These are phyloP conservation scores for Lipomyces mesembrius DNA, from an alignment of 805 yeast species.

Conservation along the genomic window DNA sequence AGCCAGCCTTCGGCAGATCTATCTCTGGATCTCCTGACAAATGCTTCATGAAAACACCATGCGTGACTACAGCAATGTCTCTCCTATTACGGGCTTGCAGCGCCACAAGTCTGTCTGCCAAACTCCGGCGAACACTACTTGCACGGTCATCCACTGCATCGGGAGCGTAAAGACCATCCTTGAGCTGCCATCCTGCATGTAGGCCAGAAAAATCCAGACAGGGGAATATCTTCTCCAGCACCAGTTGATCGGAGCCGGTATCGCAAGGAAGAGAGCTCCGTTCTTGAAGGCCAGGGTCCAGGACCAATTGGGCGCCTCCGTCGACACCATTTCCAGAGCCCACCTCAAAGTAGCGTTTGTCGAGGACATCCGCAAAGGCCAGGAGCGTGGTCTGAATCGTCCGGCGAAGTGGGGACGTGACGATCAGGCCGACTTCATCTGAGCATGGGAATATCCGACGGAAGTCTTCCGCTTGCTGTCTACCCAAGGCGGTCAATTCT, in stretches of 20 bases:
- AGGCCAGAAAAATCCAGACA: neutral
- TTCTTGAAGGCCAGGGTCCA: conserved; percentile 1
- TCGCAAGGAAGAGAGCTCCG: neutral
- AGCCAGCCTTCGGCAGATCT: conserved; percentile 3
- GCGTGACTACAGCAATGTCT: neutral
- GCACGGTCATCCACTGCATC: neutral
- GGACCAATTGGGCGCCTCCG: neutral
- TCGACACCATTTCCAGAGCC: neutral
- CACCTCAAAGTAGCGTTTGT: neutral
- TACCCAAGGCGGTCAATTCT: neutral
- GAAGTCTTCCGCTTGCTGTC: neutral
- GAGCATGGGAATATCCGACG: neutral
- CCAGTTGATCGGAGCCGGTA: neutral
- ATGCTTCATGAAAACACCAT: neutral
- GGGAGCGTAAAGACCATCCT: neutral
- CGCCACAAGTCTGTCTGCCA: neutral
- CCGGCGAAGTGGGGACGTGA: neutral
- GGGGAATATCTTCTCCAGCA: neutral
- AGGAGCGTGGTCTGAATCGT: neutral
- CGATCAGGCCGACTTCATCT: neutral
- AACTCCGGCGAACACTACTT: neutral
- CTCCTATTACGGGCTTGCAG: neutral
- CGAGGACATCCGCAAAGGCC: neutral
- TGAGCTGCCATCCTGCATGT: neutral
- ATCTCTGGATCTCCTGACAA: conserved; percentile 1